A percentile compares a stretch with the other conserved stretches of the same genome.
Evolutionary conservation across 2,329 filamentous ascomycete genomes (phyloP).

Genomic region (Ilyonectria mors-panacis): DNA sequence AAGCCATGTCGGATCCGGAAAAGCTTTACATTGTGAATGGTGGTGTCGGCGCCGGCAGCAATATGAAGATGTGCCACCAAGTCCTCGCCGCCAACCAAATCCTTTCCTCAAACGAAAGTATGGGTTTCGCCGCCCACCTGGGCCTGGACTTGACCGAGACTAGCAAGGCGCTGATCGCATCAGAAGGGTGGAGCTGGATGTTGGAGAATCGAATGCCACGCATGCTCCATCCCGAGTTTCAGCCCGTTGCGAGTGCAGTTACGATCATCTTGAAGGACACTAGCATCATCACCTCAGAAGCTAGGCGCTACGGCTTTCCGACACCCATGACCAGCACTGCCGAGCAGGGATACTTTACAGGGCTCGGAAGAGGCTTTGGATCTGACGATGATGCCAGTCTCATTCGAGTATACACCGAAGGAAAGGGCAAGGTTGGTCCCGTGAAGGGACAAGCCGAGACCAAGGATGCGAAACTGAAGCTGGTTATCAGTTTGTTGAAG

Average conservation of each 20-base stretch:
- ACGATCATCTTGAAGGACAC: slow-evolving; percentile 74
- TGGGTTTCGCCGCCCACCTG: slow-evolving; percentile 71
- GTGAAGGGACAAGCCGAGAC: not conserved
- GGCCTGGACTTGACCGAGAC: slow-evolving; percentile 65
- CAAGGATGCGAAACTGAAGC: slow-evolving; percentile 14
- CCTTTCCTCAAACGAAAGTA: slow-evolving; percentile 70
- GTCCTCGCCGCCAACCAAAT: slow-evolving; percentile 76
- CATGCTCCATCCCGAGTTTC: slow-evolving; percentile 66
- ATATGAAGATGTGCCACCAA: slow-evolving; percentile 79
- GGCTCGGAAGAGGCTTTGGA: slow-evolving; percentile 67
- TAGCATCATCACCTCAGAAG: slow-evolving; percentile 78
- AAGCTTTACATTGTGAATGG: slow-evolving; percentile 76
- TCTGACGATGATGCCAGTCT: slow-evolving; percentile 31
- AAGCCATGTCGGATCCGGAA: slow-evolving; percentile 71
- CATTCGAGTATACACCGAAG: slow-evolving; percentile 30
- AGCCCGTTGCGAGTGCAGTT: slow-evolving; percentile 71
- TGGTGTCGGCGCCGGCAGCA: slow-evolving; percentile 74
- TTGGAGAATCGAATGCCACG: slow-evolving; percentile 71
- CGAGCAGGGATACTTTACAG: slow-evolving; percentile 76
- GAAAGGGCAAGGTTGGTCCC: slow-evolving; percentile 7
- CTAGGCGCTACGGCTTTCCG: slow-evolving; percentile 70
- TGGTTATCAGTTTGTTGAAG: slow-evolving; percentile 31
- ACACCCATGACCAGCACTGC: slow-evolving; percentile 73
- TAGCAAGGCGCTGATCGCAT: slow-evolving; percentile 60
- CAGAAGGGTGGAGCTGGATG: slow-evolving; percentile 73